These are phyloP conservation scores for Nannochloropsis granulata DNA, from an alignment of 108 stramenopile genomes.

Conservation along the genomic window DNA sequence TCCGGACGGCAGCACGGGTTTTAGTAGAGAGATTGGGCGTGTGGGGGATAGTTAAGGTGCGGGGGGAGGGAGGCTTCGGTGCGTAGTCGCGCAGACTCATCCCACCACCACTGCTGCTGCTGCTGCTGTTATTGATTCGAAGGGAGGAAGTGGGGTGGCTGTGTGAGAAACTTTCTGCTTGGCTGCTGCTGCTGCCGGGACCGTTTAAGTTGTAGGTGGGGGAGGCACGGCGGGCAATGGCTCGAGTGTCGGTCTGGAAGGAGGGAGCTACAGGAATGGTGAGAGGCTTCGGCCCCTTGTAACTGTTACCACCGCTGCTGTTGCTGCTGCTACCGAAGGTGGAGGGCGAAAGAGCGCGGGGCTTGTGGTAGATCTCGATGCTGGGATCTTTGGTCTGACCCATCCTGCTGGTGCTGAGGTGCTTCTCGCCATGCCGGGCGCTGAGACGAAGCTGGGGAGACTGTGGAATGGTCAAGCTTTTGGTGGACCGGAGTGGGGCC, in stretches of 20 bases:
- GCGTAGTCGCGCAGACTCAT: not conserved
- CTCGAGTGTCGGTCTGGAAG: not conserved
- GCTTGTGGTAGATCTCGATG: not conserved
- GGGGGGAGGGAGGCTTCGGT: not conserved
- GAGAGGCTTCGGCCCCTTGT: not conserved
- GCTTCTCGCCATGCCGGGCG: not conserved
- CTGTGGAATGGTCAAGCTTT: not conserved
- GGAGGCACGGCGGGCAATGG: not conserved
- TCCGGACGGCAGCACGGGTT: not conserved
- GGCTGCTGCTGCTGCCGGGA: not conserved
- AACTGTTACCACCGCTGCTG: not conserved
- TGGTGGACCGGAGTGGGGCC: not conserved
- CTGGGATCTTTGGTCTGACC: not conserved
- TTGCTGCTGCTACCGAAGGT: not conserved
- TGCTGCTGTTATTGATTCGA: not conserved
- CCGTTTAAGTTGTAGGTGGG: not conserved
- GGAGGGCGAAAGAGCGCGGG: not conserved
- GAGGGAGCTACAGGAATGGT: not conserved
- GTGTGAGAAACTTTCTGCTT: not conserved
- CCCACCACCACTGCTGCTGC: not conserved
- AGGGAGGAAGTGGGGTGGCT: not conserved
- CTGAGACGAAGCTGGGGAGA: not conserved
- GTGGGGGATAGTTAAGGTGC: not conserved
- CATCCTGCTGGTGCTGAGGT: not conserved
- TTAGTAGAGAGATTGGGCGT: not conserved